Percentiles rank a stretch among this genome's conserved stretches.
phyloP scores from a whole-genome alignment of 345 rosid species.

The Fremontodendron californicum region DNA sequence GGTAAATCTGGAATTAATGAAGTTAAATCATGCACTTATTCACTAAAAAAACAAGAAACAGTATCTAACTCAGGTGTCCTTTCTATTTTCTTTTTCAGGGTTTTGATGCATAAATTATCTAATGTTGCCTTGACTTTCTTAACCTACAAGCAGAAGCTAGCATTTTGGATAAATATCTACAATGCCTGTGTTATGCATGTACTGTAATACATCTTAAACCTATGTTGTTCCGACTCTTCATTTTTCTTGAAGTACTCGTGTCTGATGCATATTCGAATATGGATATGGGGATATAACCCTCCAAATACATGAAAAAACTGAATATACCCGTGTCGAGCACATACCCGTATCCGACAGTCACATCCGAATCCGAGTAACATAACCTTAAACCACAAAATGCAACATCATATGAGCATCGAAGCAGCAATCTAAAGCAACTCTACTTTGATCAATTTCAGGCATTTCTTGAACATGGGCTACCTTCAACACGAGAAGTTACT shows the following conservation, averaged over 20 bases:
- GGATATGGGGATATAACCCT: no score
- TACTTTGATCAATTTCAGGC: conserved; percentile 43
- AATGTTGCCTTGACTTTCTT: conserved; percentile 63
- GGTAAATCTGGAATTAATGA: conserved; percentile 29
- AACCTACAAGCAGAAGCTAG: conserved; percentile 88
- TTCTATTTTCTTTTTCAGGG: conserved; percentile 37
- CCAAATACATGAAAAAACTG: no score
- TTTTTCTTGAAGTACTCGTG: no score
- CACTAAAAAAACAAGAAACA: background rate
- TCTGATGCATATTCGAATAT: no score
- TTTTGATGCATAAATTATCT: conserved; percentile 53
- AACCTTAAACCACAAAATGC: conserved; percentile 11
- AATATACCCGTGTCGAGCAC: no score
- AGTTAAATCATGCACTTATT: background rate
- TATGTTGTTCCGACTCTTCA: no score
- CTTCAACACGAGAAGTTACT: conserved; percentile 77
- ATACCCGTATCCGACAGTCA: no score
- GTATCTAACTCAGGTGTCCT: background rate
- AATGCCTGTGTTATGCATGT: conserved; percentile 95
- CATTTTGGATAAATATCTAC: conserved; percentile 90
- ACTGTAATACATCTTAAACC: conserved; percentile 49
- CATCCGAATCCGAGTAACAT: no score
- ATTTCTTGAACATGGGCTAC: conserved; percentile 82
- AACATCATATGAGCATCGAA: conserved; percentile 7
- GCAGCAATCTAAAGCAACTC: conserved; percentile 4